Evolutionary conservation across 2,329 filamentous ascomycete species (phyloP).

Genomic region (Colletotrichum navitas): DNA sequence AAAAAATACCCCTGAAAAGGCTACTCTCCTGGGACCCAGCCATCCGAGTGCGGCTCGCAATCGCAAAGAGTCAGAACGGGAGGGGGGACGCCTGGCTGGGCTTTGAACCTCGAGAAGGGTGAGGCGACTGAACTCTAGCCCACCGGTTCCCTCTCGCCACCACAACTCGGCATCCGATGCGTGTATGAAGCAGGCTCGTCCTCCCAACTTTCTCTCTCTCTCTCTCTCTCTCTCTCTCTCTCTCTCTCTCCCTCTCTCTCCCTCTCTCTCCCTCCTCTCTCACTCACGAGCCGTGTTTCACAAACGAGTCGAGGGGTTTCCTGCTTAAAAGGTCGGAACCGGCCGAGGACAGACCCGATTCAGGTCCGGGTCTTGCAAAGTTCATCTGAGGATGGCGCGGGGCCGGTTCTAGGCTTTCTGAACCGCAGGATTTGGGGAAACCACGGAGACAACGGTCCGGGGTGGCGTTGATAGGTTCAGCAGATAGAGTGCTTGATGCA

Average conservation of each 20-base stretch:
- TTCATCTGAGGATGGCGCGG: conserved; percentile 6
- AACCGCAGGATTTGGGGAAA: neutral
- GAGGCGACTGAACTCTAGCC: neutral
- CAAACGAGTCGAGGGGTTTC: neutral
- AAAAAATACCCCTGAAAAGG: neutral
- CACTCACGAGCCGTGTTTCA: neutral
- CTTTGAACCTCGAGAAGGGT: neutral
- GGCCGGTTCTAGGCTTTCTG: neutral
- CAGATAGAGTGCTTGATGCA: neutral
- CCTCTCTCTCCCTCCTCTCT: too few species aligned
- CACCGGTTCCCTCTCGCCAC: neutral
- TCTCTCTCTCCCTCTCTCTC: too few species aligned
- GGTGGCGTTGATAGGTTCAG: neutral
- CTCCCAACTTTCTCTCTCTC: neutral
- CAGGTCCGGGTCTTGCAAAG: neutral
- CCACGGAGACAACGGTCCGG: neutral
- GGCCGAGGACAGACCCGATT: neutral
- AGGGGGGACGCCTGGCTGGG: neutral
- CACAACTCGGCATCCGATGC: neutral
- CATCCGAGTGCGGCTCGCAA: neutral
- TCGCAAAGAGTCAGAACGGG: neutral
- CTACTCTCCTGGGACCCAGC: neutral
- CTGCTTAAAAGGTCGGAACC: neutral
- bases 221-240: too few species aligned
- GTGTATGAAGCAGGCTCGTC: neutral